Evolutionary conservation across 169 alveolate genomes (phyloP).

Genomic region (Miamiensis avidus): DNA sequence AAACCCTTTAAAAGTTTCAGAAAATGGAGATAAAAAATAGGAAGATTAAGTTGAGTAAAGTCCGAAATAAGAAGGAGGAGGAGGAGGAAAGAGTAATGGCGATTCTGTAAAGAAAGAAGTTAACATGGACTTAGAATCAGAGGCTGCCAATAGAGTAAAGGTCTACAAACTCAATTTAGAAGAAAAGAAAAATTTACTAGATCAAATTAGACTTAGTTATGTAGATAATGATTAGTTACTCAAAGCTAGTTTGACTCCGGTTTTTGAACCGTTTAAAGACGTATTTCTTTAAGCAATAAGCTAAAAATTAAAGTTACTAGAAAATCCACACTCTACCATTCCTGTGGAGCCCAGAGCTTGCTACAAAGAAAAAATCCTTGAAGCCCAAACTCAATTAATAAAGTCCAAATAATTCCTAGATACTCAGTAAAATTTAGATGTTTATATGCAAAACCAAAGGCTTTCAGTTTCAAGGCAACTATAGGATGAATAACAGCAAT

Average conservation of each 20-base stretch:
- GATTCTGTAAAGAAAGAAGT: not conserved
- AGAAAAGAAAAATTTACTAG: not conserved
- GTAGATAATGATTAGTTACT: slow-evolving; percentile 18
- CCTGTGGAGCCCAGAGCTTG: slow-evolving; percentile 1
- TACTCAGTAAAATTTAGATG: not conserved
- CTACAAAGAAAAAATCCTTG: slow-evolving; percentile 4
- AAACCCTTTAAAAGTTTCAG: not conserved
- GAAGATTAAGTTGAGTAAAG: not conserved
- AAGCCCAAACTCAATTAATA: not conserved
- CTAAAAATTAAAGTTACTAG: slow-evolving; percentile 1
- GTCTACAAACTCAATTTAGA: not conserved
- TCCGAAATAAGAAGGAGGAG: not conserved
- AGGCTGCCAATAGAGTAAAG: not conserved
- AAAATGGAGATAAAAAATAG: not conserved
- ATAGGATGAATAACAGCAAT: not conserved
- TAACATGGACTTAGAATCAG: not conserved
- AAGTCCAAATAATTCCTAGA: not conserved
- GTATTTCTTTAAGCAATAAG: slow-evolving; percentile 8
- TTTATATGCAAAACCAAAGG: not conserved
- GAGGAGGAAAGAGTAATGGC: not conserved
- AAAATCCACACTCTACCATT: not conserved
- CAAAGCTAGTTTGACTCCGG: not conserved
- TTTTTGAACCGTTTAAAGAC: slow-evolving; percentile 15
- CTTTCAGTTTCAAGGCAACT: too few relatives aligned
- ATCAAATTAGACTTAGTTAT: not conserved